Base-by-base conservation (phyloP, 495 filamentous ascomycete genomes). In the Xylaria sp. region DNA sequence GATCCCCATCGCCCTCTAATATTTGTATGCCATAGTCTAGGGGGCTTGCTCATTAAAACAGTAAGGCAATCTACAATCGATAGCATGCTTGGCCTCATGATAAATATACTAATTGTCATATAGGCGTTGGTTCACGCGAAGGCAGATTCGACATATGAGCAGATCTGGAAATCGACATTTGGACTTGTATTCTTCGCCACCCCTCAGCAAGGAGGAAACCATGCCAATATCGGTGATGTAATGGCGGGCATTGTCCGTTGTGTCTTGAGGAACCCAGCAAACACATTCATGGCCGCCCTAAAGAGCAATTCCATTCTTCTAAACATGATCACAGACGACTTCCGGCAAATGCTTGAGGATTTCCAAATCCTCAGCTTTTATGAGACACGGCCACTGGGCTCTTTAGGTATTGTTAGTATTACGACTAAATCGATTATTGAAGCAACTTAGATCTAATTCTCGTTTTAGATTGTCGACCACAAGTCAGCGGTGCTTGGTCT, bases 361-460 rank as follows among this genome's bases (percentile, higher is more conserved):
- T 76, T 74, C 33, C 59, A 73, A 35, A 72, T 77, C 57, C 58
- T 80, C 15, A 77, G 61, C 65, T 78, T 80, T 19, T 80, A 78
- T 43, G 78, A 80, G 59, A 77, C 78, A 9, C 61, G 68, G 37
- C 76, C 62, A 4, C 57, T 74, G 5, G 55, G 67, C 43, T 40
- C 26, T 4, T 52, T 72, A 2, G 73, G 73, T 8, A 62, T 74
- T 14, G 73, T 74, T 29, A 61, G 69, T 67, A 7, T 19, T 21
- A 31, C 26, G 4, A 17, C 43, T 53, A n/a, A 0, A 31, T 31
- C 4, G 19, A 64, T 31, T 35, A 41, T n/a, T 5, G 24, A 37
- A 6, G 50, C n/a, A 24, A 11, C 21, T 2, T 53, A 19, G 17
- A 68, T 17, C 68, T 72, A 55, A 70, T 40, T 59, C 24, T 40